phyloP scores from a whole-genome alignment of 176 grass and related monocot species.

The Triticum dicoccoides region DNA sequence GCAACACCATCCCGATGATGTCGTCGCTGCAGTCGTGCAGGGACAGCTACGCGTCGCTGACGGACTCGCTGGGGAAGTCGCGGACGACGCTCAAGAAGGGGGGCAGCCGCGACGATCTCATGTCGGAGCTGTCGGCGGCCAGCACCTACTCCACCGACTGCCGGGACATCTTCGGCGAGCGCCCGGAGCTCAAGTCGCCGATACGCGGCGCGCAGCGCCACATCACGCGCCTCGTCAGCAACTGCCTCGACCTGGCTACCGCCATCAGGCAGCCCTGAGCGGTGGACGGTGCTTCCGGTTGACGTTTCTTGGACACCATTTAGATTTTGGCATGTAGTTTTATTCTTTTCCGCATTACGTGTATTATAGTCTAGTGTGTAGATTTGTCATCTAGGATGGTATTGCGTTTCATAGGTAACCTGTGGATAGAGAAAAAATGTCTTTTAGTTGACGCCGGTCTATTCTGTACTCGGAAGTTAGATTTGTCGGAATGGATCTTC shows the following conservation, averaged over 20 bases:
- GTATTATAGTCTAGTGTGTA: slow-evolving; percentile 11
- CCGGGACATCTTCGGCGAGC: slow-evolving; percentile 49
- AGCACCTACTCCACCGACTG: slow-evolving; percentile 53
- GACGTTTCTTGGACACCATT: background rate
- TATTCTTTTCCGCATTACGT: background rate
- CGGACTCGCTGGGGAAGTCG: slow-evolving; percentile 22
- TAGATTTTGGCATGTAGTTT: background rate
- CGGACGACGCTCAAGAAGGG: slow-evolving; percentile 24
- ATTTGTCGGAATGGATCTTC: background rate
- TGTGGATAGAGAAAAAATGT: background rate
- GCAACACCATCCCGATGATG: background rate
- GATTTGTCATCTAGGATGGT: background rate
- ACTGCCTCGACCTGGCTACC: slow-evolving; percentile 55
- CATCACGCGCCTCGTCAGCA: slow-evolving; percentile 47
- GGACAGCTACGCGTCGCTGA: slow-evolving; percentile 49
- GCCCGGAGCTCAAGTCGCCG: slow-evolving; percentile 35
- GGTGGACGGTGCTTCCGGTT: background rate
- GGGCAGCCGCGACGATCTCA: slow-evolving; percentile 38
- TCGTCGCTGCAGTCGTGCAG: slow-evolving; percentile 43
- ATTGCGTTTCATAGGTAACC: background rate
- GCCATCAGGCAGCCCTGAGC: slow-evolving; percentile 23
- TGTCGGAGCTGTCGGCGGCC: slow-evolving; percentile 44
- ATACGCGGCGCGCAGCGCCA: slow-evolving; percentile 29
- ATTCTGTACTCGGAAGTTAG: background rate
- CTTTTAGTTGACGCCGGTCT: background rate